A percentile compares a stretch with the other conserved stretches of the same genome.
Evolutionary conservation across 345 rosid genomes (phyloP).

Genomic region (Ceriops zippeliana): DNA sequence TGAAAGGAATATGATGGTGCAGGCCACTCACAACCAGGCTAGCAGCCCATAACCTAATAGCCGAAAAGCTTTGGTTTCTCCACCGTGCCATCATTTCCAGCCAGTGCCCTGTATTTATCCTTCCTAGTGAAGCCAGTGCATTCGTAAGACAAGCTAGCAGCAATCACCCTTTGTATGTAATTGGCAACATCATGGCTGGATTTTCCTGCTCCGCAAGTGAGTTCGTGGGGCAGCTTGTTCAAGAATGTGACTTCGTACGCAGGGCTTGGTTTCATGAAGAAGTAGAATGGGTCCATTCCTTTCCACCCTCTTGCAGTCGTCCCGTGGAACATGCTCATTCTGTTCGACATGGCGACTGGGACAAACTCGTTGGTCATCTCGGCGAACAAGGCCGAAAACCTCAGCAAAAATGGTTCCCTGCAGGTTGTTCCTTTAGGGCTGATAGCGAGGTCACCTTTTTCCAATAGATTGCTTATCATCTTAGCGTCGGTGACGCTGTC

Average conservation of each 20-base stretch:
- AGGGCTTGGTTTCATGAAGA: conserved; percentile 85
- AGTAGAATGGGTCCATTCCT: conserved; percentile 74
- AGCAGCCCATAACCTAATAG: neutral
- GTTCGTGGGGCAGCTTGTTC: conserved; percentile 53
- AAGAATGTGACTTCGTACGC: conserved; percentile 72
- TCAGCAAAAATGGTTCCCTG: conserved; percentile 70
- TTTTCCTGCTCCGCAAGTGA: conserved; percentile 55
- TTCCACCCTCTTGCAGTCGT: conserved; percentile 86
- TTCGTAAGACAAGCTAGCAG: conserved; percentile 56
- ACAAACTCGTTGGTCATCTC: conserved; percentile 66
- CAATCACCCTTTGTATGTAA: conserved; percentile 62
- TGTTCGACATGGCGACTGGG: conserved; percentile 66
- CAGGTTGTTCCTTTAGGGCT: conserved; percentile 88
- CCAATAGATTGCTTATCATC: conserved; percentile 51
- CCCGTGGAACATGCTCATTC: conserved; percentile 71
- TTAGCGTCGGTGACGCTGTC: conserved; percentile 55
- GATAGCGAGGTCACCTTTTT: conserved; percentile 65
- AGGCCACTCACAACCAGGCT: neutral
- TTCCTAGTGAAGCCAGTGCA: conserved; percentile 73
- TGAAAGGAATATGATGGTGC: neutral
- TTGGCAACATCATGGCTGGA: conserved; percentile 71
- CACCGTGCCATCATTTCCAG: conserved; percentile 61
- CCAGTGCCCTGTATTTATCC: conserved; percentile 64
- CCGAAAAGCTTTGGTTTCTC: conserved; percentile 24
- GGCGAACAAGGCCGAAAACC: conserved; percentile 62